A percentile compares a stretch with the other conserved stretches of the same genome.
phyloP scores from a whole-genome alignment of 2,329 filamentous ascomycete species.

The Aspergillus floridensis region DNA sequence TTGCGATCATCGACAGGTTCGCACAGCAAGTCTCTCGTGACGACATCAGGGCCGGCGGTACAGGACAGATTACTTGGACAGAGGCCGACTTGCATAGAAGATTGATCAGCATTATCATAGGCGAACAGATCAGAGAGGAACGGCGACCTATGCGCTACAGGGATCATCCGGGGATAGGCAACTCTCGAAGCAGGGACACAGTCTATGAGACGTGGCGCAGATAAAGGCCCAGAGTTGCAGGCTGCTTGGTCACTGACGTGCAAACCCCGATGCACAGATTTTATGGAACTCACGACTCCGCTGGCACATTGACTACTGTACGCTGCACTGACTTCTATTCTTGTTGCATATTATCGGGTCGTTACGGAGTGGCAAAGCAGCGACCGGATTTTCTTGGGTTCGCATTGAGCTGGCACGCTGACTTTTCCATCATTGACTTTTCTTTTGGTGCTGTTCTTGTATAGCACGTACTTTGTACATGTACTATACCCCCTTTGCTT shows the following conservation, averaged over 20 bases:
- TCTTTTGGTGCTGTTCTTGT: conserved; percentile 8
- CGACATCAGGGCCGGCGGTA: conserved; percentile 36
- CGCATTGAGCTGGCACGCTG: conserved; percentile 5
- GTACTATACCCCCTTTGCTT: conserved; percentile 16
- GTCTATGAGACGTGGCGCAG: conserved; percentile 30
- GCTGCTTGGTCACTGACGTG: conserved; percentile 3
- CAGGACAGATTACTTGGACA: conserved; percentile 42
- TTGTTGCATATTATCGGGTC: conserved; percentile 15
- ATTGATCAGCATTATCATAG: conserved; percentile 48
- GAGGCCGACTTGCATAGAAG: conserved; percentile 45
- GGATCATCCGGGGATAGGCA: conserved; percentile 6
- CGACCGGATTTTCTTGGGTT: conserved; percentile 8
- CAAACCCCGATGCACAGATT: background rate
- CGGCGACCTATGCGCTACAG: conserved; percentile 29
- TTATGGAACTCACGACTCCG: conserved; percentile 1
- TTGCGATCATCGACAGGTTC: conserved; percentile 43
- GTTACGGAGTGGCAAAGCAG: conserved; percentile 16
- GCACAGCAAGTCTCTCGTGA: conserved; percentile 36
- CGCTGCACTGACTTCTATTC: conserved; percentile 15
- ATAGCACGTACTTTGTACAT: conserved; percentile 16
- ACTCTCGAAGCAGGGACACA: conserved; percentile 13
- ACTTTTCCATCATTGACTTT: conserved; percentile 5
- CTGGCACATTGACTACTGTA: background rate
- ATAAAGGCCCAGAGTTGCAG: conserved; percentile 11
- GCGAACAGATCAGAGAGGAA: conserved; percentile 45